These are phyloP conservation scores for Aspergillus calidoustus DNA, from an alignment of 2,329 filamentous ascomycete species.

Conservation along the genomic window DNA sequence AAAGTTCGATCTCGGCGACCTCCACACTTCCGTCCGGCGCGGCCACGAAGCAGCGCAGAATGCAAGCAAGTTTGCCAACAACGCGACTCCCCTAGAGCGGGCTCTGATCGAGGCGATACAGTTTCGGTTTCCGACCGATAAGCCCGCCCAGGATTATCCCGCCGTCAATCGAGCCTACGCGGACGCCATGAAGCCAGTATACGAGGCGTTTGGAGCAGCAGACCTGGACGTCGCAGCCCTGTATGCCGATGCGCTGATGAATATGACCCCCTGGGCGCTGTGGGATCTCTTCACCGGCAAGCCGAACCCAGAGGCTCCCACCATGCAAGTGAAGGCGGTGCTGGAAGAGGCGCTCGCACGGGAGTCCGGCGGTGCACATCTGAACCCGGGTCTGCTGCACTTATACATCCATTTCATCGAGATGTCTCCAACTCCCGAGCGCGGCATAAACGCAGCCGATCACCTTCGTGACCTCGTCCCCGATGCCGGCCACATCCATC, in stretches of 20 bases:
- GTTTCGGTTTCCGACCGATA: conserved; percentile 61
- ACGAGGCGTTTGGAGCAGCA: conserved; percentile 49
- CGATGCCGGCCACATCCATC: conserved; percentile 70
- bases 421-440: conserved; percentile 70
- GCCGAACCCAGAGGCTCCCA: conserved; percentile 45
- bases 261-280: conserved; percentile 64
- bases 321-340: conserved; percentile 57
- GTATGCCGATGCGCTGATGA: conserved; percentile 68
- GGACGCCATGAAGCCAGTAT: conserved; percentile 60
- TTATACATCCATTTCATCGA: conserved; percentile 78
- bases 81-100: neutral
- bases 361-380: conserved; percentile 57
- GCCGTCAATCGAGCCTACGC: conserved; percentile 63
- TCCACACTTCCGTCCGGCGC: conserved; percentile 52
- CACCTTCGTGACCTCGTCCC: conserved; percentile 66
- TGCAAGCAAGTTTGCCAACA: neutral
- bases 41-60: conserved; percentile 48
- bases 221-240: conserved; percentile 66
- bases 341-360: conserved; percentile 63
- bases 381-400: conserved; percentile 67
- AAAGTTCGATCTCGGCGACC: conserved; percentile 67
- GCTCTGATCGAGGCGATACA: conserved; percentile 55
- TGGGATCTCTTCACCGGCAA: conserved; percentile 63
- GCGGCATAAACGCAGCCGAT: conserved; percentile 64
- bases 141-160: conserved; percentile 53